phyloP scores from a whole-genome alignment of 768 basidiomycete genomes.

The Termitomyces sp. region DNA sequence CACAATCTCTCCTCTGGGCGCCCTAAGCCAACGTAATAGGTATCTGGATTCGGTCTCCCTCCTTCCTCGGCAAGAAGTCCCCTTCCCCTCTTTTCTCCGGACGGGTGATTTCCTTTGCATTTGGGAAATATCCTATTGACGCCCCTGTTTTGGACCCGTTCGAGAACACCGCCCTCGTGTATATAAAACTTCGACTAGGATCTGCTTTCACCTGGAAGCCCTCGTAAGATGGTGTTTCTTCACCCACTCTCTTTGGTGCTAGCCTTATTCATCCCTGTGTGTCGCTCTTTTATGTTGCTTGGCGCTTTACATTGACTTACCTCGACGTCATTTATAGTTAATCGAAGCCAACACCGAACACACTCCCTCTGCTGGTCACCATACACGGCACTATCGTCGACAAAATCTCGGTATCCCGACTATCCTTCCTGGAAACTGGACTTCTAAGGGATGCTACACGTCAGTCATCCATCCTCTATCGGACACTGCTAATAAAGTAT shows the following conservation, averaged over 20 bases:
- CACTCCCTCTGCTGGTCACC: slow-evolving; percentile 20
- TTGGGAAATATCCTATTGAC: slow-evolving; percentile 20
- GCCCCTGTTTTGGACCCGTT: slow-evolving; percentile 26
- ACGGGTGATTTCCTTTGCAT: slow-evolving; percentile 14
- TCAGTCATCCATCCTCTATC: slow-evolving; percentile 23
- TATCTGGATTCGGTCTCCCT: slow-evolving; percentile 13
- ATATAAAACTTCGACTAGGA: slow-evolving; percentile 24
- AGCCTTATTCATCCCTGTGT: slow-evolving; percentile 36
- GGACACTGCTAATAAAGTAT: not conserved
- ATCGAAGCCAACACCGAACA: slow-evolving; percentile 21
- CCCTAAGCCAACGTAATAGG: slow-evolving; percentile 22
- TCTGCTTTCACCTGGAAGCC: slow-evolving; percentile 10
- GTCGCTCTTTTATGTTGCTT: slow-evolving; percentile 14
- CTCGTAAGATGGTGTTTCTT: slow-evolving; percentile 29
- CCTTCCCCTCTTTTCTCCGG: slow-evolving; percentile 14
- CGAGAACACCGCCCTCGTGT: slow-evolving; percentile 16
- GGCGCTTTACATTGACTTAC: slow-evolving; percentile 2
- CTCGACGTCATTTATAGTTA: slow-evolving; percentile 14
- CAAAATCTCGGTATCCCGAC: slow-evolving; percentile 27
- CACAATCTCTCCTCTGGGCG: not conserved
- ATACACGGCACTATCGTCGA: slow-evolving; percentile 33
- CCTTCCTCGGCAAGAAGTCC: slow-evolving; percentile 18
- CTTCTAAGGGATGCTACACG: slow-evolving; percentile 60
- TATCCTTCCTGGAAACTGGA: slow-evolving; percentile 52
- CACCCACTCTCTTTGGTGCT: slow-evolving; percentile 29